Evolutionary conservation across 2,329 filamentous ascomycete genomes (phyloP), one percentile per base, ranked within the genome.

Genomic region (Ophiosphaerella narmari): DNA sequence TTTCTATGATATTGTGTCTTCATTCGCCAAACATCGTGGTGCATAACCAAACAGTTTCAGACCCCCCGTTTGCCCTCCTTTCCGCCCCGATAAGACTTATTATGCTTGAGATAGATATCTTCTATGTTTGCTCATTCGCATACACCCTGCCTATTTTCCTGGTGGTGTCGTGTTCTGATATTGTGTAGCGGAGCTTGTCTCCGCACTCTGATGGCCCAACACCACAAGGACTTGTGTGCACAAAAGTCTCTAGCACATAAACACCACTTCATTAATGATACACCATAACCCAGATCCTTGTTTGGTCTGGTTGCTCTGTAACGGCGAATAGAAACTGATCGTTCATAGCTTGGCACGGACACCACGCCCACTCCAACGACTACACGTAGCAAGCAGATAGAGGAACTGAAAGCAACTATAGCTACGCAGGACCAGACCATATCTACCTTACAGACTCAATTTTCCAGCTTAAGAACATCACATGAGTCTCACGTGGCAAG

Each of bases 401-500:
- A 71, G 7, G 63, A 71, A 38, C 46, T 66, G 9, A 66, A 68
- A 36, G 52, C 60, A 23, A 70, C 64, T 6, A 65, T 70, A 32
- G 55, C 62, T 6, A 62, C 62, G 12, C 71, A 70, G 49, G 62
- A 70, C 29, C 58, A 66, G 33, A 68, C 63, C 13, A 72, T 69
- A 34, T 63, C 66, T 12, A 66, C 62, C 2, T 54, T 74, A 3
- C 66, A 68, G 53, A 57, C 65, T 2, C 73, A 76, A 40, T 72
- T 76, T 38, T 51, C 60, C 9, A 64, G 57, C 43, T 55, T 77
- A 46, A 66, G 68, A 39, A 59, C 56, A 21, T 70, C 74, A 11
- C 74, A 77, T 49, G 74, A 78, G 48, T 64, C 70, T 4, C 72
- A 77, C 45, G 50, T 75, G 16, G 52, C 54, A 13, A 73, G 63